Evolutionary conservation across 2,329 filamentous ascomycete genomes (phyloP).

Genomic region (Trichophyton mentagrophytes): DNA sequence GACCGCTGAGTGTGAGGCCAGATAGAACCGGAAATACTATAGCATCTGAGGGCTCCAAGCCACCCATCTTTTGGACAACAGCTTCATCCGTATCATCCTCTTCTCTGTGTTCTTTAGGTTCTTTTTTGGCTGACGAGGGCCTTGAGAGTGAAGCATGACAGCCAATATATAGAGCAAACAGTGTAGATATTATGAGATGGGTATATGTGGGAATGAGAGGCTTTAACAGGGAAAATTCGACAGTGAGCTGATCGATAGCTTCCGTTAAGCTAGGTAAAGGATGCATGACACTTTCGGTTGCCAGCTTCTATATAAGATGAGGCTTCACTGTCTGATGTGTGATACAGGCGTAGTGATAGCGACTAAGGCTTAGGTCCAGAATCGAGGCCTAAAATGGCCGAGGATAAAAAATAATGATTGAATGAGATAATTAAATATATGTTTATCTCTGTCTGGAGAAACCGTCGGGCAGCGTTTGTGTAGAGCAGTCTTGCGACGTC

Average conservation of each 20-base stretch:
- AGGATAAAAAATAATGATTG: not conserved
- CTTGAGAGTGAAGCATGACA: slow-evolving; percentile 74
- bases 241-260: slow-evolving; percentile 30
- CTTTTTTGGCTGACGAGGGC: slow-evolving; percentile 61
- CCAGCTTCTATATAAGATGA: not conserved
- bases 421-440: not conserved
- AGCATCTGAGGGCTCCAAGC: slow-evolving; percentile 63
- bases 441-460: not conserved
- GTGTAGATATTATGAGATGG: slow-evolving; percentile 54
- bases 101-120: slow-evolving; percentile 32
- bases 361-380: no score
- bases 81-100: slow-evolving; percentile 44
- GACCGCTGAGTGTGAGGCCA: slow-evolving; percentile 53
- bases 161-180: slow-evolving; percentile 73
- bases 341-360: no score
- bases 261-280: slow-evolving; percentile 27
- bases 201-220: slow-evolving; percentile 44
- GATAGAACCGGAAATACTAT: slow-evolving; percentile 74
- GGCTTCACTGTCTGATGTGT: no score
- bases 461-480: not conserved
- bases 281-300: slow-evolving; percentile 17
- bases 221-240: slow-evolving; percentile 32
- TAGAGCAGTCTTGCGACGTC: not conserved
- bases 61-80: slow-evolving; percentile 48
- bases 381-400: not conserved